These are phyloP conservation scores for Bromus sterilis DNA, from an alignment of 176 grass and related monocot genomes.

Conservation along the genomic window DNA sequence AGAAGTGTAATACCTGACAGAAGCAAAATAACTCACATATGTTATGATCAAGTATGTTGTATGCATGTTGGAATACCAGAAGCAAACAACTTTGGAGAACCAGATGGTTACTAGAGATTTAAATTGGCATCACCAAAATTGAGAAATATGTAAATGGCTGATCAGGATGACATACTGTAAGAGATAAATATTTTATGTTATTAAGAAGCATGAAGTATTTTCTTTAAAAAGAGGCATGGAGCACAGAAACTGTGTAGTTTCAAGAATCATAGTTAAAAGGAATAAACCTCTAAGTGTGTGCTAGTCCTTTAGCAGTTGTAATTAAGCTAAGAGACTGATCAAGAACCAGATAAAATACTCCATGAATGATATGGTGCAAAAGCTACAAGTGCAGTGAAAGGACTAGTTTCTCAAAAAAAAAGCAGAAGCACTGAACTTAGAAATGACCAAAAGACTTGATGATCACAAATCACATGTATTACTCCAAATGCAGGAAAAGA, in stretches of 20 bases:
- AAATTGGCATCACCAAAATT: conserved; percentile 2
- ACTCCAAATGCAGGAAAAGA: conserved; percentile 14
- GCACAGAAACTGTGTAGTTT: too few species aligned
- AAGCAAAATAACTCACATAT: neutral
- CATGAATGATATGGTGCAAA: neutral
- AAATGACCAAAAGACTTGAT: neutral
- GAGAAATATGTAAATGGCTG: neutral
- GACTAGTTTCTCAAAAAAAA: neutral
- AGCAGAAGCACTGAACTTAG: neutral
- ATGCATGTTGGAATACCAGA: neutral
- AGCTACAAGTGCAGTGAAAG: neutral
- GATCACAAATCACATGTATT: neutral
- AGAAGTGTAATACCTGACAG: conserved; percentile 62
- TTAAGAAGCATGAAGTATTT: too few species aligned
- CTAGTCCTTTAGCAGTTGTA: conserved; percentile 1
- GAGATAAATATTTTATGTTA: too few species aligned
- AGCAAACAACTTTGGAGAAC: neutral
- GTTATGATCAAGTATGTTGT: conserved; percentile 1
- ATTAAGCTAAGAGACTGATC: neutral
- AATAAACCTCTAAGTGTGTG: neutral
- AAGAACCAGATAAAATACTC: neutral
- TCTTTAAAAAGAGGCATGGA: too few species aligned
- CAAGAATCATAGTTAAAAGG: neutral
- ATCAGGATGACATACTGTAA: too few species aligned
- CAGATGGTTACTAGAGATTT: neutral